Evolutionary conservation across 768 basidiomycete species (phyloP), one percentile per base, ranked within the genome.

Genomic region (Tulasnella calospora): DNA sequence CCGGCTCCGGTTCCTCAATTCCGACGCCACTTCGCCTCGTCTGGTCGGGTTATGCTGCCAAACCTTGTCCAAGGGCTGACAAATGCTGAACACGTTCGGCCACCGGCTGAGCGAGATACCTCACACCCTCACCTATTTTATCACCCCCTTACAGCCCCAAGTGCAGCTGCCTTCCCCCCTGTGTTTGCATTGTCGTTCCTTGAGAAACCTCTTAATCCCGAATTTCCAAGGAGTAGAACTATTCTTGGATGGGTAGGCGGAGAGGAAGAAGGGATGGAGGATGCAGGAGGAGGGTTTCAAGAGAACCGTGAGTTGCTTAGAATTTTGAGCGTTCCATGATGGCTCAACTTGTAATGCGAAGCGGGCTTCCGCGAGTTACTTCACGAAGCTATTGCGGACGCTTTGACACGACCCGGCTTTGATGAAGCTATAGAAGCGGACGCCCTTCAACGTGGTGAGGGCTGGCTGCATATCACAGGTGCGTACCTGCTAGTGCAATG

Each of bases 401-500:
- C 87, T 27, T 85, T 94, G 7, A 82, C 81, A 27, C 88, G 92
- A 69, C 87, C 86, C 13, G 85, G 87, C 0, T 55, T 75, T 0
- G 94, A 95, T 80, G 90, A 92, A 2, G 85, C 92, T 3, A 90
- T 90, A 86, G 87, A 82, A 6, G 90, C 90, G 77, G 88, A 87
- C 8, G 94, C 93, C 13, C 83, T 88, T 40, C 92, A 92, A 81
- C 84, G 90, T 3, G 89, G 88, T 79, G 84, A 89, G 27, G 94
- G 94, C n/a, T 95, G 94, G 94, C 92, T 95, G 91, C 94, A 95
- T 82, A 90, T 95, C 70, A 89, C 94, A 67, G 89, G 88, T 88
- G 61, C 21, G 41, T n/a, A 57, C n/a, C 55, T 8, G 9, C 19
- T 71, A n/a, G 1, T 35, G 27, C 79, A 72, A 27, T 12, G 15